Evolutionary conservation across 1,284 basidiomycete species (phyloP), one percentile per base, ranked within the genome.

Genomic region (Cryptococcus sp.): DNA sequence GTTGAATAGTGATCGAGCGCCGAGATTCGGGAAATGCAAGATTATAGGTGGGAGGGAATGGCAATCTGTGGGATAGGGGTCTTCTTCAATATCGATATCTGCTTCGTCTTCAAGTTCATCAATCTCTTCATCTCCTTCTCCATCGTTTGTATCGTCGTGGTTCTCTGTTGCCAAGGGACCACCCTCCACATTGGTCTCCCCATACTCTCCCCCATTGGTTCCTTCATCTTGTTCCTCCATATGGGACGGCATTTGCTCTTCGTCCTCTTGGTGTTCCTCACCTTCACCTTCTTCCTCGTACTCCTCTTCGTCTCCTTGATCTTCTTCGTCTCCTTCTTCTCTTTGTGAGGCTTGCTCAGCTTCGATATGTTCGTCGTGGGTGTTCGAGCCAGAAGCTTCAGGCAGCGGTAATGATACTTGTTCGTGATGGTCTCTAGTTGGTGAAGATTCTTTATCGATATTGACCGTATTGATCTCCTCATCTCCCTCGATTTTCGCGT

Each of bases 41-140:
- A 71, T 61, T 50, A 72, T 62, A 1, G 66, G 57, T 4, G 70
- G 66, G 13, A 68, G 50, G 7, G 60, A 57, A 6, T 64, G 46
- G 13, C 56, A 49, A 36, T 64, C 64, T 8, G 58, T 51, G 8
- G 55, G 55, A 6, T 60, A 55, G 5, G 47, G 47, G 15, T 55
- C 38, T 7, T 61, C 56, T 3, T 58, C 62, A 8, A 58, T 57
- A 14, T 55, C 55, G 10, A 51, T 52, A 10, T 58, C 46, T 42
- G 44, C 30, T 31, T 53, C 52, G 34, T 44, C 31, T 31, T 43
- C 49, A 38, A 36, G 11, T 31, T 43, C 49, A 30, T 41, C 38
- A 36, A 42, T 38, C 32, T 50, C 33, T 15, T 30, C 48, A 14
- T 35, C 11, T 11, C 11, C 43, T n/a, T 14, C 50, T 32, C 45